Evolutionary conservation across 2,329 filamentous ascomycete genomes (phyloP).

Genomic region (Trichophyton rubrum): DNA sequence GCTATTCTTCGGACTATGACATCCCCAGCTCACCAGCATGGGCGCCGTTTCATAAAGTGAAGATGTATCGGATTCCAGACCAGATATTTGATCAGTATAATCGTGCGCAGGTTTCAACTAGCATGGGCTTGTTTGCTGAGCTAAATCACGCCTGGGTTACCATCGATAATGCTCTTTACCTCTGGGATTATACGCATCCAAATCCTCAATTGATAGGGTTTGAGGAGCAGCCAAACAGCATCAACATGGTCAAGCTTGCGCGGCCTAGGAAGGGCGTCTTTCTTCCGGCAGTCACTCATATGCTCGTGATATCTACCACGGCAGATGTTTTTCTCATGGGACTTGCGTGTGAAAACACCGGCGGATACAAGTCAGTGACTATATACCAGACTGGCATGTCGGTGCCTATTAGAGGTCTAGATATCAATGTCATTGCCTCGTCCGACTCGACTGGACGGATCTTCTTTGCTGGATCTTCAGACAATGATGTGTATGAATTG

Average conservation of each 20-base stretch:
- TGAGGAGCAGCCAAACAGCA: conserved; percentile 76
- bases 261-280: conserved; percentile 80
- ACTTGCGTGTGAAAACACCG: conserved; percentile 52
- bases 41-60: conserved; percentile 79
- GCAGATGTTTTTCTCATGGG: conserved; percentile 79
- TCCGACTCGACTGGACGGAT: conserved; percentile 72
- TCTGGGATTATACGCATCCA: conserved; percentile 96
- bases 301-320: conserved; percentile 79
- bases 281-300: conserved; percentile 68
- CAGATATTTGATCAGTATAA: conserved; percentile 90
- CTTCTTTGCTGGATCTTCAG: conserved; percentile 71
- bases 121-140: conserved; percentile 89
- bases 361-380: conserved; percentile 58
- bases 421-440: conserved; percentile 65
- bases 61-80: conserved; percentile 82
- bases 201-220: conserved; percentile 85
- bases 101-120: conserved; percentile 69
- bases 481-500: conserved; percentile 84
- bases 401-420: conserved; percentile 60
- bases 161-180: conserved; percentile 88
- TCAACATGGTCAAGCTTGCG: conserved; percentile 81
- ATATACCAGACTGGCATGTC: conserved; percentile 85
- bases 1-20: conserved; percentile 85
- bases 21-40: conserved; percentile 56
- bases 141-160: conserved; percentile 91